These are phyloP conservation scores for Xylaria flabelliformis DNA, from an alignment of 495 filamentous ascomycete species.

Conservation along the genomic window DNA sequence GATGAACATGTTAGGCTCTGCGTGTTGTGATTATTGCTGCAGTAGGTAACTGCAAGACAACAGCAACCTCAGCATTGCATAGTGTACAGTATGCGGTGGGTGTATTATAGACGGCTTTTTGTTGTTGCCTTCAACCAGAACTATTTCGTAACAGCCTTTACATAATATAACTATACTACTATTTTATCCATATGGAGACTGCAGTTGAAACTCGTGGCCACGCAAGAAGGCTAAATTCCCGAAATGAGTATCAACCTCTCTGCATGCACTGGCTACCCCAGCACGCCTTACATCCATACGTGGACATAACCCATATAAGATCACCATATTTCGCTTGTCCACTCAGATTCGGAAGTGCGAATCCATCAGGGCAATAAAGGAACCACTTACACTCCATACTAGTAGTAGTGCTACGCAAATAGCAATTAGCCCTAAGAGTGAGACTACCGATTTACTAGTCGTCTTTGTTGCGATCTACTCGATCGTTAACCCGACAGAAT, in stretches of 20 bases:
- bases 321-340: background rate
- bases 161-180: background rate
- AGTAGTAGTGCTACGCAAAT: no score
- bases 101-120: background rate
- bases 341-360: background rate
- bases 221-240: slow-evolving; percentile 10
- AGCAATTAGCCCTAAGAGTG: background rate
- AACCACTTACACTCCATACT: background rate
- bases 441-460: background rate
- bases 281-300: background rate
- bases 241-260: slow-evolving; percentile 8
- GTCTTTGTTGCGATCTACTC: background rate
- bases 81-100: background rate
- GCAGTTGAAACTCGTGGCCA: background rate
- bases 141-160: background rate
- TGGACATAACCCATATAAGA: background rate
- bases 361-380: background rate
- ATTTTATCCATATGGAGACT: slow-evolving; percentile 8
- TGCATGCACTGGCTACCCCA: background rate
- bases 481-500: background rate
- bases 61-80: background rate
- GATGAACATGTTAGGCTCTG: background rate
- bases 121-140: background rate
- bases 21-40: background rate
- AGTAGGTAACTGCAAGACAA: background rate